A percentile compares a stretch with the other conserved stretches of the same genome.
phyloP scores from a whole-genome alignment of 176 grass and related monocot species.

The Ensete glaucum region DNA sequence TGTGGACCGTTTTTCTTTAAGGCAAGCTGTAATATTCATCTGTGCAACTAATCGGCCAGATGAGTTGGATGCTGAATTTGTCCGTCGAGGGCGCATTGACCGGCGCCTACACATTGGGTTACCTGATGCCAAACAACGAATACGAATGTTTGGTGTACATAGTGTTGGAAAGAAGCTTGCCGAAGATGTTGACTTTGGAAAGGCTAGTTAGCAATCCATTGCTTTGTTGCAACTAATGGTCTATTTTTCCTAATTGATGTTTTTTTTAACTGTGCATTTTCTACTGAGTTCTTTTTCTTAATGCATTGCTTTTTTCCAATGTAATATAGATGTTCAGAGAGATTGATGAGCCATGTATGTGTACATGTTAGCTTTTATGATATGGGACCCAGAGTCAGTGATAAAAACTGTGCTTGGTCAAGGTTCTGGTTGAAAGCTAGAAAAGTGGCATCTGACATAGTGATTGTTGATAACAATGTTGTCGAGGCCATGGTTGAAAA shows the following conservation, averaged over 20 bases:
- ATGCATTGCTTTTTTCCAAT: background rate
- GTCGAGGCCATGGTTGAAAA: too few species aligned
- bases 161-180: conserved; percentile 20
- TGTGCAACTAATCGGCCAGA: conserved; percentile 30
- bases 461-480: too few species aligned
- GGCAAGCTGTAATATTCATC: conserved; percentile 26
- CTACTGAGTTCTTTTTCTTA: background rate
- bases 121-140: conserved; percentile 29
- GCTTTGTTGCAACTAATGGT: background rate
- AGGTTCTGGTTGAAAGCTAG: too few species aligned
- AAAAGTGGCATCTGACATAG: too few species aligned
- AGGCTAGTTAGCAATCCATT: background rate
- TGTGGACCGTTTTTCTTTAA: conserved; percentile 24
- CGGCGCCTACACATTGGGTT: conserved; percentile 22
- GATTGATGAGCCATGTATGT: background rate
- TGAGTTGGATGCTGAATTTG: conserved; percentile 28
- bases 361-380: background rate
- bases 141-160: conserved; percentile 32
- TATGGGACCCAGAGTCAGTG: background rate
- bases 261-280: background rate
- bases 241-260: background rate
- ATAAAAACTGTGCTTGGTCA: too few species aligned
- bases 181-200: conserved; percentile 31
- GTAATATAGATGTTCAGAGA: background rate
- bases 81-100: conserved; percentile 20